Conservation (phyloP, 1,139 yeast species). For the Yamadazyma trypodendri region DNA sequence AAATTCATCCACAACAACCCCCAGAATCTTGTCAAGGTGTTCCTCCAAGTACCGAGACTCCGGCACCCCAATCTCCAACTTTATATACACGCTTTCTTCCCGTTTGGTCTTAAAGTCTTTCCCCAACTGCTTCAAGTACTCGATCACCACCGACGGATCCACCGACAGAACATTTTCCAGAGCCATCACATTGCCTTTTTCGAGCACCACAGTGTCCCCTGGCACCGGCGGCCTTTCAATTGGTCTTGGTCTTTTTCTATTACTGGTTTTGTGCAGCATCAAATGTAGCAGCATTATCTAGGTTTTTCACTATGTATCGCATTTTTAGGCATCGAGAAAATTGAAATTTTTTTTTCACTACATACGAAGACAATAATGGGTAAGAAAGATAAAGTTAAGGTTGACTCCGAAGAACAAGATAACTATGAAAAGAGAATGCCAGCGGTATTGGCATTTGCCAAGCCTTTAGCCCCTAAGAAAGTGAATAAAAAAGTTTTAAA, state of each 20-base stretch:
- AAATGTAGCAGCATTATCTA: no score
- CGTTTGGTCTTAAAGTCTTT: conserved; percentile 7
- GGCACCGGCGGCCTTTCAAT: neutral
- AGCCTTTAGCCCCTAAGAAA: conserved; percentile 95
- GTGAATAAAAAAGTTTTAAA: conserved; percentile 92
- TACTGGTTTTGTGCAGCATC: neutral
- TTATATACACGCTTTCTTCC: conserved; percentile 14
- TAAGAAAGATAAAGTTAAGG: conserved; percentile 35
- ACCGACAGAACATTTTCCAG: neutral
- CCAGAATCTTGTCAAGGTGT: conserved; percentile 10
- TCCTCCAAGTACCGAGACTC: conserved; percentile 28
- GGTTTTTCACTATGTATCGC: conserved; percentile 1
- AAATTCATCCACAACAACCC: conserved; percentile 18
- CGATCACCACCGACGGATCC: conserved; percentile 1
- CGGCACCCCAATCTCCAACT: conserved; percentile 23
- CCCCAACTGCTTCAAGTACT: conserved; percentile 8
- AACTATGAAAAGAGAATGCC: conserved; percentile 91
- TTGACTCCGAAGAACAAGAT: conserved; percentile 57
- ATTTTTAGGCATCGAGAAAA: conserved; percentile 16
- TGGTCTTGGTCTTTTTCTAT: neutral
- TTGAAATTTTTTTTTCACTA: conserved; percentile 12
- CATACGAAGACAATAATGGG: conserved; percentile 36
- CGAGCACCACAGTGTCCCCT: neutral
- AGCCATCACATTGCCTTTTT: neutral
- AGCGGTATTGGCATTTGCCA: conserved; percentile 88